These are phyloP conservation scores for Cocos nucifera DNA, from an alignment of 176 grass and related monocot species.

Conservation along the genomic window DNA sequence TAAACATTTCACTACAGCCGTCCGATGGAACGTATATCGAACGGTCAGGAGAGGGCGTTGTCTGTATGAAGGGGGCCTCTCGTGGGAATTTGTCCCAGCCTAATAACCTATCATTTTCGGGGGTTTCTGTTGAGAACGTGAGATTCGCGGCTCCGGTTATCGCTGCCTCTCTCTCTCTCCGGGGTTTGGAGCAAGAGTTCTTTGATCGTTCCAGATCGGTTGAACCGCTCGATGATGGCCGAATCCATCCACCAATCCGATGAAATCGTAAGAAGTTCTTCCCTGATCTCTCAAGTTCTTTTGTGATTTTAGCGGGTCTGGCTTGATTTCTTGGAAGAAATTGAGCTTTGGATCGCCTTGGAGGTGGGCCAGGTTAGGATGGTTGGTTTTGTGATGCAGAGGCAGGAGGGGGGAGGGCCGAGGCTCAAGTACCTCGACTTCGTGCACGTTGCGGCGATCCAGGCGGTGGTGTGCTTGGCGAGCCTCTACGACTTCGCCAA, in stretches of 20 bases:
- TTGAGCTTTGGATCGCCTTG: not conserved
- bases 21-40: too few relatives aligned
- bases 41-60: too few relatives aligned
- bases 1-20: too few relatives aligned
- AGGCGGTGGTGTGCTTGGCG: conserved; percentile 35
- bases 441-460: conserved; percentile 33
- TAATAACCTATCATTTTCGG: too few relatives aligned
- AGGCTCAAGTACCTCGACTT: conserved; percentile 63
- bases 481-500: conserved; percentile 62
- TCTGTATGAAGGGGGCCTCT: too few relatives aligned
- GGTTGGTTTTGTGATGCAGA: not conserved
- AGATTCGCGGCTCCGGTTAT: too few relatives aligned
- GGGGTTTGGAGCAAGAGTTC: too few relatives aligned
- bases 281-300: not conserved
- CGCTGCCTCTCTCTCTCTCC: too few relatives aligned
- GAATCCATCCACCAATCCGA: conserved; percentile 27
- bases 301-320: not conserved
- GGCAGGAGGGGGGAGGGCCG: conserved; percentile 22
- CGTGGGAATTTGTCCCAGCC: too few relatives aligned
- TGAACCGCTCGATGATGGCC: conserved; percentile 27
- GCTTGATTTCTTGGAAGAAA: not conserved
- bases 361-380: too few relatives aligned
- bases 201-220: conserved; percentile 3
- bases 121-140: too few relatives aligned
- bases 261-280: conserved; percentile 11